Evolutionary conservation across 2,329 filamentous ascomycete genomes (phyloP).

Genomic region (Pseudophaeomoniella oleicola): DNA sequence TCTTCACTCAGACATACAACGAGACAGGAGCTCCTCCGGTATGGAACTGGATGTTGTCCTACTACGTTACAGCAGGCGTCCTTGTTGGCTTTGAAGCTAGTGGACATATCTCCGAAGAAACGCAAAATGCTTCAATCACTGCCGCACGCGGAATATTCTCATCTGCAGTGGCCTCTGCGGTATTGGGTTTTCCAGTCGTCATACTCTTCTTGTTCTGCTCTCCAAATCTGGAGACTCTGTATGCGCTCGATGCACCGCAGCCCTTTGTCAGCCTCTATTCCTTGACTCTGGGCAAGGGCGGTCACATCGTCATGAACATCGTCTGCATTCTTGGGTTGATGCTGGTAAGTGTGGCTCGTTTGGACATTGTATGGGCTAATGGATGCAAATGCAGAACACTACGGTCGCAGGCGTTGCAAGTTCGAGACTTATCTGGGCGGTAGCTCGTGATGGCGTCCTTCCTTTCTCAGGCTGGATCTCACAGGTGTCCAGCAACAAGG

Average conservation of each 20-base stretch:
- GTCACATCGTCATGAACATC: slow-evolving; percentile 24
- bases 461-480: not conserved
- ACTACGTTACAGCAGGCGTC: slow-evolving; percentile 23
- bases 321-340: slow-evolving; percentile 23
- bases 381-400: slow-evolving; percentile 4
- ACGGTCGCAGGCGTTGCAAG: slow-evolving; percentile 5
- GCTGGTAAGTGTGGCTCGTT: not conserved
- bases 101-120: slow-evolving; percentile 25
- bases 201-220: slow-evolving; percentile 26
- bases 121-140: slow-evolving; percentile 20
- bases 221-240: slow-evolving; percentile 19
- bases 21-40: slow-evolving; percentile 15
- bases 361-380: not conserved
- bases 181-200: slow-evolving; percentile 23
- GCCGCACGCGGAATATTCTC: slow-evolving; percentile 23
- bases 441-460: not conserved
- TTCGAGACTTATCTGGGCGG: not conserved
- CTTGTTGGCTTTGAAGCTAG: slow-evolving; percentile 24
- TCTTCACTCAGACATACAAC: slow-evolving; percentile 28
- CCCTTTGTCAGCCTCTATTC: slow-evolving; percentile 24
- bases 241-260: slow-evolving; percentile 19
- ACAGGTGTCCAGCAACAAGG: not conserved
- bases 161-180: slow-evolving; percentile 20
- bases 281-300: slow-evolving; percentile 19
- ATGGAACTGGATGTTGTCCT: slow-evolving; percentile 27